These are phyloP conservation scores for Musa balbisiana DNA, from an alignment of 202 grass and related monocot genomes.

Conservation along the genomic window DNA sequence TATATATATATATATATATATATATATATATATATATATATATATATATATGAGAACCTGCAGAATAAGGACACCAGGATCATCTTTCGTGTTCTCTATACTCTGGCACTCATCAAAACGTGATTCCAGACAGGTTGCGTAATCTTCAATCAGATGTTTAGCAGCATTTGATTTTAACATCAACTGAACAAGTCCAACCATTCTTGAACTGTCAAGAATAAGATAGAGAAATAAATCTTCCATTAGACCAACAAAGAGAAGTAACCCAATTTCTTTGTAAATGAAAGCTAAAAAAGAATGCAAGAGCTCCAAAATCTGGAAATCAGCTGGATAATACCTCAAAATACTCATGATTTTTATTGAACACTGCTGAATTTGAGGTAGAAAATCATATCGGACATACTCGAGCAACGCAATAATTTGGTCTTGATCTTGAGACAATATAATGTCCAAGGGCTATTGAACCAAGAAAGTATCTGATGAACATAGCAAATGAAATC, in stretches of 20 bases:
- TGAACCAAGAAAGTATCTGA: slow-evolving; percentile 16
- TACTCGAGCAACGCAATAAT: slow-evolving; percentile 80
- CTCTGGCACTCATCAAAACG: slow-evolving; percentile 85
- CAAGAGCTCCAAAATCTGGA: slow-evolving; percentile 2
- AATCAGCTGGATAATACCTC: slow-evolving; percentile 38
- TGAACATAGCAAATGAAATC: slow-evolving; percentile 10
- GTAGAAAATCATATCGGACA: slow-evolving; percentile 86
- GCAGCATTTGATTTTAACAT: slow-evolving; percentile 64
- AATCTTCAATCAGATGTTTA: slow-evolving; percentile 86
- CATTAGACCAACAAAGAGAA: neutral
- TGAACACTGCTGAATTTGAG: slow-evolving; percentile 82
- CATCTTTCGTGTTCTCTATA: slow-evolving; percentile 73
- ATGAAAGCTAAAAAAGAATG: slow-evolving; percentile 1
- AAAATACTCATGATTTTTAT: slow-evolving; percentile 81
- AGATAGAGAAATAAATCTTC: slow-evolving; percentile 9
- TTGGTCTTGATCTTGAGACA: slow-evolving; percentile 68
- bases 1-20: too few relatives aligned
- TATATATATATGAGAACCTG: slow-evolving; percentile 43
- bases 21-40: neutral
- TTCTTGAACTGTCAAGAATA: slow-evolving; percentile 63
- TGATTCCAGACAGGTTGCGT: slow-evolving; percentile 82
- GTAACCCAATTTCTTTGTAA: slow-evolving; percentile 9
- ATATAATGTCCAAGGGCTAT: slow-evolving; percentile 81
- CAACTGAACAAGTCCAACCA: slow-evolving; percentile 72
- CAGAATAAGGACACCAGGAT: slow-evolving; percentile 75